Conservation (phyloP, 2,329 filamentous ascomycete genomes). For the Curvularia spicifera region DNA sequence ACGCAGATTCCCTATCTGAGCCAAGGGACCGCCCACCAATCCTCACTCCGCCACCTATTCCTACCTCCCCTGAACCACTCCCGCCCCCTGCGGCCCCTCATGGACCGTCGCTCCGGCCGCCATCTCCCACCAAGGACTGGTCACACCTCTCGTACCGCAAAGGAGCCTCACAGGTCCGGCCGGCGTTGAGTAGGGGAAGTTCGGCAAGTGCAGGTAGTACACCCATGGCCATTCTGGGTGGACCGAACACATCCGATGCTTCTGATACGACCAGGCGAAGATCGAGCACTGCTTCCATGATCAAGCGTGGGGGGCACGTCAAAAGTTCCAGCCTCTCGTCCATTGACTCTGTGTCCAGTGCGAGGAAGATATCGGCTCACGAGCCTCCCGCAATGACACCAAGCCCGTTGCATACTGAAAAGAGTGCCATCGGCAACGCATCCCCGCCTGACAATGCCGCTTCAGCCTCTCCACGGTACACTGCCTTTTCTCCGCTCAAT, state of each 20-base stretch:
- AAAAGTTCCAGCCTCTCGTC: conserved; percentile 55
- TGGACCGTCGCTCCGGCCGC: conserved; percentile 42
- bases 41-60: conserved; percentile 40
- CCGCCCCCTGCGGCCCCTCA: conserved; percentile 20
- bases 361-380: conserved; percentile 37
- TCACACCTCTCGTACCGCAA: conserved; percentile 59
- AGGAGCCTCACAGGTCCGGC: conserved; percentile 56
- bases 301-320: conserved; percentile 38
- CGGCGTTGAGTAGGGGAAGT: conserved; percentile 40
- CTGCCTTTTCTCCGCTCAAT: conserved; percentile 32
- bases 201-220: conserved; percentile 47
- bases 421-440: conserved; percentile 33
- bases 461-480: conserved; percentile 31
- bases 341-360: conserved; percentile 51
- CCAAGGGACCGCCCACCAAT: conserved; percentile 43
- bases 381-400: conserved; percentile 32
- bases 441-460: conserved; percentile 35
- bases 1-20: conserved; percentile 65
- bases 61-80: conserved; percentile 36
- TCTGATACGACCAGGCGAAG: conserved; percentile 36
- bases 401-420: conserved; percentile 47
- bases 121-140: conserved; percentile 56
- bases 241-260: conserved; percentile 31
- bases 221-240: conserved; percentile 42
- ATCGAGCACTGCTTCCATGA: conserved; percentile 42